Evolutionary conservation across 2,329 filamentous ascomycete genomes (phyloP), one percentile per base, ranked within the genome.

Genomic region (Teratosphaeria zuluensis): DNA sequence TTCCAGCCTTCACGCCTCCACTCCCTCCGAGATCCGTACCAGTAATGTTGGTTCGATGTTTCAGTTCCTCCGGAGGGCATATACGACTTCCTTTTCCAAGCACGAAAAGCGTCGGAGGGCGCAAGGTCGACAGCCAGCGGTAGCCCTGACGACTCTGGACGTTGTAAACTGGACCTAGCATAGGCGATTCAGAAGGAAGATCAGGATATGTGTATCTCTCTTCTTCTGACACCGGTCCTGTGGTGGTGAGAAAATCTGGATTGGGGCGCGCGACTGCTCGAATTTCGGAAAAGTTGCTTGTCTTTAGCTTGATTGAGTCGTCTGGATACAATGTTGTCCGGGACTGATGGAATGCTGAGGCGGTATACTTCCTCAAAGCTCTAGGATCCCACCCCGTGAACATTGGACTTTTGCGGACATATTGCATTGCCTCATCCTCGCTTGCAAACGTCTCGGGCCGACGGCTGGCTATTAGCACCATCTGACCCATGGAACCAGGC

Each of bases 381-480:
- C 90, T 81, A 1, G 81, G 77, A 66, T 96, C 89, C 92, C 91
- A 96, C 67, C 79, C 87, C 58, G 81, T 81, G 54, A 74, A 73
- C 79, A 80, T 54, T 78, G 80, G 14, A 19, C 11, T 33, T 12
- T 30, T 31, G 11, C 53, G 24, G 30, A 57, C 52, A 7, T 53
- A 28, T 5, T 21, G 9, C n/a, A 53, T 48, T 7, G 91, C 91
- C 1, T 78, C 86, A 48, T 78, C 75, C 9, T 86, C 82, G 0
- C 87, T 89, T 0, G 89, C 86, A 91, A 92, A 96, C 59, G 82
- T 66, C 63, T 95, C 90, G 32, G 88, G 84, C 14, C 92, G 84
- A 64, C 80, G 80, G 24, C 24, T 28, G 24, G 24, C 24, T 28
- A 28, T 28, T 16, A 86, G 54, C 32, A 24, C 56, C 54, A 56